Percentiles rank a stretch among this genome's conserved stretches.
phyloP scores from a whole-genome alignment of 495 filamentous ascomycete genomes.

The Penicillium pancosmium region DNA sequence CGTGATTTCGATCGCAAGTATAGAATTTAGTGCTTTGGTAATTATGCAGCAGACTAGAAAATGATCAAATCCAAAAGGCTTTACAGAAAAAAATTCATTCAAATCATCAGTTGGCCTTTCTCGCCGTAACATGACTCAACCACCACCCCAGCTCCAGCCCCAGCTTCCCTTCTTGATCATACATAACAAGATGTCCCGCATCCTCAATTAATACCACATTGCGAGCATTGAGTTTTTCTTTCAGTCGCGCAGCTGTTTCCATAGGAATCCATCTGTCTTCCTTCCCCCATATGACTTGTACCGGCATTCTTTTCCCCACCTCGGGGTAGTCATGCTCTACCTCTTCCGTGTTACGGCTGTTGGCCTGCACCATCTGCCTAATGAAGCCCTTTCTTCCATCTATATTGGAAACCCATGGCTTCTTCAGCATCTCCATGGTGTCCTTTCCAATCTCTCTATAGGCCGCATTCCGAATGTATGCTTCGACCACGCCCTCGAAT shows the following conservation, averaged over 20 bases:
- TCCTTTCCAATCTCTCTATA: slow-evolving; percentile 20
- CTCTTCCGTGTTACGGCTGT: slow-evolving; percentile 27
- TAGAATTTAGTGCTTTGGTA: neutral
- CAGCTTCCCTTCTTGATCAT: slow-evolving; percentile 34
- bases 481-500: slow-evolving; percentile 33
- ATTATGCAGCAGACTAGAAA: neutral
- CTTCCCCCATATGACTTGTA: slow-evolving; percentile 38
- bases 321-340: slow-evolving; percentile 30
- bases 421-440: slow-evolving; percentile 27
- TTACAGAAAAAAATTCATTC: neutral
- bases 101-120: neutral
- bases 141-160: slow-evolving; percentile 33
- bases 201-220: slow-evolving; percentile 33
- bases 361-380: slow-evolving; percentile 33
- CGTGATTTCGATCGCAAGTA: neutral
- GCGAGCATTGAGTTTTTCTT: slow-evolving; percentile 18
- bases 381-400: slow-evolving; percentile 30
- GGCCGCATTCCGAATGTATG: slow-evolving; percentile 36
- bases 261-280: slow-evolving; percentile 38
- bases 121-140: slow-evolving; percentile 11
- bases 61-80: neutral
- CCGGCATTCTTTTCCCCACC: slow-evolving; percentile 29
- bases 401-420: slow-evolving; percentile 27
- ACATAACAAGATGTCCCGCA: slow-evolving; percentile 40
- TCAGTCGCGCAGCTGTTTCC: slow-evolving; percentile 26